These are phyloP conservation scores for Botrytis porri DNA, from an alignment of 2,329 filamentous ascomycete genomes.

Conservation along the genomic window DNA sequence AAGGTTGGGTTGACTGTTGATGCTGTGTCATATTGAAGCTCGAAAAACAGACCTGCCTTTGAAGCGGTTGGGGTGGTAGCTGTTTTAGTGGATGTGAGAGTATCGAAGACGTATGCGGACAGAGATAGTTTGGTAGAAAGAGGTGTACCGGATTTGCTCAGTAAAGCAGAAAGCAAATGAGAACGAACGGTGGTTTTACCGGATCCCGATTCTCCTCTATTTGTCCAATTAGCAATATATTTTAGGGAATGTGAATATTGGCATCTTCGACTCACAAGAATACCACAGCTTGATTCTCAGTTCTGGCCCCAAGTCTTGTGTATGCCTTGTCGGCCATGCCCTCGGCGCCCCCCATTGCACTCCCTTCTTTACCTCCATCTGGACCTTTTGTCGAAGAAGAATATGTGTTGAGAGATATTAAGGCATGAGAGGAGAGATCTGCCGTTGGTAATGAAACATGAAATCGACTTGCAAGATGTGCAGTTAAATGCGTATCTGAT, in stretches of 20 bases:
- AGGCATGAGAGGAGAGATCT: slow-evolving; percentile 82
- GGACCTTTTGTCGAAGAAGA: slow-evolving; percentile 82
- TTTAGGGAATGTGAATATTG: not conserved
- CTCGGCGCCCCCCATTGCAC: slow-evolving; percentile 87
- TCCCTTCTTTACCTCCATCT: slow-evolving; percentile 88
- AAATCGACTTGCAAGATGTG: slow-evolving; percentile 83
- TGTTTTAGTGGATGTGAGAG: slow-evolving; percentile 94
- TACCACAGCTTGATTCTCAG: slow-evolving; percentile 88
- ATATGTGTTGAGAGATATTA: slow-evolving; percentile 93
- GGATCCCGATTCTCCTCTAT: slow-evolving; percentile 88
- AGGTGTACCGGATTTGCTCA: slow-evolving; percentile 88
- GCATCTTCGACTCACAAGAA: slow-evolving; percentile 69
- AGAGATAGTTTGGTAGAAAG: slow-evolving; percentile 90
- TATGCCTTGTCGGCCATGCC: slow-evolving; percentile 86
- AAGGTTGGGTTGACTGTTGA: slow-evolving; percentile 80
- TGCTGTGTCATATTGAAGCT: slow-evolving; percentile 92
- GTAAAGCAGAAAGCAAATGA: slow-evolving; percentile 79
- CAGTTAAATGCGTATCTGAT: slow-evolving; percentile 74
- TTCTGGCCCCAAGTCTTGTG: slow-evolving; percentile 78
- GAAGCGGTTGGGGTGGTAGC: slow-evolving; percentile 93
- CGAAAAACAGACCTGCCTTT: slow-evolving; percentile 91
- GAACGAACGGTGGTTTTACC: slow-evolving; percentile 94
- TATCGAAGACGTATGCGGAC: slow-evolving; percentile 92
- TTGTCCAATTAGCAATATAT: slow-evolving; percentile 21
- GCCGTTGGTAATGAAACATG: slow-evolving; percentile 88